Base-by-base conservation (phyloP, 1,284 basidiomycete genomes). In the Lentinula novae-zelandiae region DNA sequence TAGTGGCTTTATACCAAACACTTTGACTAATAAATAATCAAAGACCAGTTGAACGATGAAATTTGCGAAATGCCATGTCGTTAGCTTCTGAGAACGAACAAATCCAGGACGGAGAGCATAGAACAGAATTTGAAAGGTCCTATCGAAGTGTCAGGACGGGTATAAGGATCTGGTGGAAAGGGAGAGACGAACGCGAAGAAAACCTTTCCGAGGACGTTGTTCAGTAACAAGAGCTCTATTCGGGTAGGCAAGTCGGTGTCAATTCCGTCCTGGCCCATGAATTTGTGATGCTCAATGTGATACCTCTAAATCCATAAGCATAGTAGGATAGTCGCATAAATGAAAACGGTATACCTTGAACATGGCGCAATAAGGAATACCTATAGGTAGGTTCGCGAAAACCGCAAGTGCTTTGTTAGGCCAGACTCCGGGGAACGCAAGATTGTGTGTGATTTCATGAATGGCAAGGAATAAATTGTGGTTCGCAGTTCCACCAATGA, bases 401-500 rank as follows among this genome's bases (percentile, higher is more conserved):
- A 98, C 89, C 0, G 97, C 95, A 36, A 97, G 80, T 5, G 86
- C 70, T 69, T 96, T 95, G 77, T 99, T 99, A 5, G 90, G 84
- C 48, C 78, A 78, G 53, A 98, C 86, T 33, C 90, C 82, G 66
- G 84, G 85, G 78, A 98, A 99, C 2, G 95, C 96, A 39, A 99
- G 83, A 72, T 98, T 98, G 75, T 99, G 96, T 1, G 96, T 98
- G 67, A 99, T 98, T 71, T 99, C 96, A 73, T 99, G 96, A 61
- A 99, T 97, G 27, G 96, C 95, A 42, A 99, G 83, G 75, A 99
- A 99, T 33, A 95, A 83, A 74, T 99, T 98, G 72, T 99, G 96
- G 76, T 98, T 99, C 15, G 92, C 90, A 0, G 96, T 98, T 3
- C 94, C 97, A 4, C 96, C 96, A 58, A 99, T 82, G 7, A 79